Evolutionary conservation across 2,329 filamentous ascomycete genomes (phyloP), one percentile per base, ranked within the genome.

Genomic region (Talaromyces sp.): DNA sequence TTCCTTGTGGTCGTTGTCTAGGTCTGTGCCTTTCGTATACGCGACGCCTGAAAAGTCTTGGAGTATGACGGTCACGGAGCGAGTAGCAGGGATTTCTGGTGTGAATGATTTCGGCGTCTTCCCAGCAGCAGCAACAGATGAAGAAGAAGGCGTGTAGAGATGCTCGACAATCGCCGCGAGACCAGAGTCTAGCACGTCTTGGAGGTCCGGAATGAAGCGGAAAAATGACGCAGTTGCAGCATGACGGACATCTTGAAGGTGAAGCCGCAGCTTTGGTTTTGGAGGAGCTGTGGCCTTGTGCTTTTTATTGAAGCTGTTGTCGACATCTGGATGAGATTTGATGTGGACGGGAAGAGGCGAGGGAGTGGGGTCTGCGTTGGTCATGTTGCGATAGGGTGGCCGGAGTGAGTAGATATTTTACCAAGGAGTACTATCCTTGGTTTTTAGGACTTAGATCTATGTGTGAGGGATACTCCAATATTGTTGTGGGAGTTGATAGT

Each of bases 1-100:
- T 73, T 96, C 92, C 71, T 97, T 97, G 80, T 96, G 91, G 70
- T 94, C 89, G 63, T 81, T 66, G 75, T 96, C 92, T 11, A 95
- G 82, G 43, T 92, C 88, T 10, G 80, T 84, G 64, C 91, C 90
- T 0, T 85, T 91, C 1, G 93, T 97, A 78, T 97, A 96, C 21
- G 93, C 93, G 4, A 97, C 90, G 55, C 93, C 93, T 54, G 78
- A 80, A 84, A 96, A 92, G 65, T 86, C 80, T 31, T 90, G 85
- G 4, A 97, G 80, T 62, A 96, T 81, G 38, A 97, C 77, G 0
- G 92, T 97, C 19, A 97, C 86, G 56, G 91, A 95, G 62, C 91
- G 88, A 10, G 91, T 94, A n/a, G 84, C 80, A 0, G 84, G 83
- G 54, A 83, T 77, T 54, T 68, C 68, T 2, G 74, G 73, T 9